Percentiles rank a stretch among this genome's conserved stretches.
These are phyloP conservation scores for Gillenia trifoliata DNA, from an alignment of 306 rosid species.

Conservation along the genomic window DNA sequence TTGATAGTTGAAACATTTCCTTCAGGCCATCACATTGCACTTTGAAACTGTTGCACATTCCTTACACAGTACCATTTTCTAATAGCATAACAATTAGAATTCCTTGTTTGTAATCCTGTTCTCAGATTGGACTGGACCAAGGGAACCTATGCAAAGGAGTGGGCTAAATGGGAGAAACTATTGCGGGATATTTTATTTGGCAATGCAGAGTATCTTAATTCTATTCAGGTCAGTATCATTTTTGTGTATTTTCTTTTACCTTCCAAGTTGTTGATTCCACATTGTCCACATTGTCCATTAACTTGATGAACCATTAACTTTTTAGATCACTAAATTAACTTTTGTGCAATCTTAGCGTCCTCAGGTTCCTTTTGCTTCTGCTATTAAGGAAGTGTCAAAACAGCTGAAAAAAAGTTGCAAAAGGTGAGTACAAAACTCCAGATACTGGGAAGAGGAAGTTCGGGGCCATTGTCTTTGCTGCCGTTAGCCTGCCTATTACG, in stretches of 20 bases:
- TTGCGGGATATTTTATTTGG: conserved; percentile 49
- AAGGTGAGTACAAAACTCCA: conserved; percentile 70
- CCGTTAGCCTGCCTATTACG: no score
- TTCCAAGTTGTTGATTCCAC: not conserved
- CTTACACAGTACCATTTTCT: no score
- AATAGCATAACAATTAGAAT: no score
- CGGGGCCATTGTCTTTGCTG: no score
- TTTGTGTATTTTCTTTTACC: not conserved
- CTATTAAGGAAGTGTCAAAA: conserved; percentile 67
- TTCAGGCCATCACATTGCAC: no score
- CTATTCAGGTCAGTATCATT: conserved; percentile 59
- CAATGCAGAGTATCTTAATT: conserved; percentile 69
- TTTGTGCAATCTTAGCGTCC: conserved; percentile 22
- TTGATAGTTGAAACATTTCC: no score
- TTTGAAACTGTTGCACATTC: no score
- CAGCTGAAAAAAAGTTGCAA: conserved; percentile 67
- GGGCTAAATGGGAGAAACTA: conserved; percentile 85
- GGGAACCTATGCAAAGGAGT: conserved; percentile 71
- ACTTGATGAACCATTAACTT: not conserved
- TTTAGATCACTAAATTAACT: conserved; percentile 2
- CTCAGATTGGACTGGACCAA: conserved; percentile 68
- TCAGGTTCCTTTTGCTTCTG: conserved; percentile 80
- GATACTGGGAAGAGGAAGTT: conserved; percentile 65
- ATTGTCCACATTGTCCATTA: not conserved
- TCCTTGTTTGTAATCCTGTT: not conserved